Base-by-base conservation (phyloP, 1,284 basidiomycete genomes). In the Uromyces viciae-fabae region DNA sequence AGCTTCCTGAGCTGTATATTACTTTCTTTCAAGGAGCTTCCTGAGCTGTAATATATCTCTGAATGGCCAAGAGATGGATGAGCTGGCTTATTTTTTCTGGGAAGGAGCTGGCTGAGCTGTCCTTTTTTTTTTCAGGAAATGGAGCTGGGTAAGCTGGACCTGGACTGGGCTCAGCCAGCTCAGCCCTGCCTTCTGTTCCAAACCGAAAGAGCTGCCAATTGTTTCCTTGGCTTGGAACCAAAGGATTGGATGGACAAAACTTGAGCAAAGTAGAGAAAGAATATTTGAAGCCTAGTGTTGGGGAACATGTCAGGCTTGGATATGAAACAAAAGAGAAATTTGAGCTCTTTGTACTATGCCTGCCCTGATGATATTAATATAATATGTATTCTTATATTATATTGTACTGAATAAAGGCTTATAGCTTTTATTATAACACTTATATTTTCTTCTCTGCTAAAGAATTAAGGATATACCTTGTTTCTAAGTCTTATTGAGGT, bases 81-180 rank as follows among this genome's bases (percentile, higher is more conserved):
- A 60, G 15, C 58, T 60, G 58, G n/a, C n/a, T n/a, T 28, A 60
- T 60, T 60, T 60, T 4, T 60, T 5, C n/a, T 60, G 58, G 14
- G 28, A 22, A 56, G 7, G 54, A 56, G 22, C 54, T 56, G 54
- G 54, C 22, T 56, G 54, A 56, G 54, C 54, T 56, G 54, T n/a
- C n/a, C n/a, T n/a, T 22, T 11, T 49, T 49, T 49, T 22, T 22
- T 22, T 11, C 46, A 11, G 25, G 14, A 33, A 33, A 33, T 4
- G 15, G 58, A 60, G 58, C 58, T 60, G 58, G 58, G 58, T 60
- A 19, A 60, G 58, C 58, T 60, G 58, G 9, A 60, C 36, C 36
- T 60, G 3, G 9, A 8, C 58, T 5, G 58, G 19, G 9, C 58
- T 60, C 58, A 60, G 11, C 14, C 58, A 60, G 58, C 58, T 60